Percentiles rank a stretch among this genome's conserved stretches.
These are phyloP conservation scores for Pterocarpus santalinus DNA, from an alignment of 306 rosid species.

Conservation along the genomic window DNA sequence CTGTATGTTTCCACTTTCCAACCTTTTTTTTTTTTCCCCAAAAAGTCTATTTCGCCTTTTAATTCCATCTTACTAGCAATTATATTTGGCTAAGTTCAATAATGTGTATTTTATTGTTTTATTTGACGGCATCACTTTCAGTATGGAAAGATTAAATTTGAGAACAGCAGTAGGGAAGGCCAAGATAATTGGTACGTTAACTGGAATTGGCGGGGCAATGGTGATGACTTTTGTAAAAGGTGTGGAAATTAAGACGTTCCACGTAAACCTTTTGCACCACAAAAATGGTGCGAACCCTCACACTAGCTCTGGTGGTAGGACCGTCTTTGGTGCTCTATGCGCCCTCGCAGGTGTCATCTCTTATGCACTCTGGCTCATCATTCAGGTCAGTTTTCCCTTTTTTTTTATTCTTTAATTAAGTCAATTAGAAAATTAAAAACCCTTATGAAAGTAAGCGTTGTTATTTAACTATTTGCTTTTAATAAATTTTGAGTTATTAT, in stretches of 20 bases:
- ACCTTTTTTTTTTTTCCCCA: no score
- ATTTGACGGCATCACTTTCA: neutral
- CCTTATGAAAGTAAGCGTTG: no score
- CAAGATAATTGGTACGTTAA: conserved; percentile 56
- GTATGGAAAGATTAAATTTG: conserved; percentile 54
- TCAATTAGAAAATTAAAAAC: no score
- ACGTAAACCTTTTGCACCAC: conserved; percentile 42
- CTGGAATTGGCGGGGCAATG: conserved; percentile 67
- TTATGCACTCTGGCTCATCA: conserved; percentile 60
- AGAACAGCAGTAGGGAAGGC: conserved; percentile 55
- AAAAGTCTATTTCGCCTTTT: no score
- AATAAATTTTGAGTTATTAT: neutral
- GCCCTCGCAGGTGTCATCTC: conserved; percentile 44
- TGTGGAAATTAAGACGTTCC: conserved; percentile 20
- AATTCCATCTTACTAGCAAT: no score
- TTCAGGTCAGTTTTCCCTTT: conserved; percentile 49
- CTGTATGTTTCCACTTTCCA: no score
- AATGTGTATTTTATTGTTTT: neutral
- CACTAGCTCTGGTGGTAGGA: neutral
- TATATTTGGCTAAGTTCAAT: neutral
- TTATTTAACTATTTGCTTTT: no score
- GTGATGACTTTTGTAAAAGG: conserved; percentile 65
- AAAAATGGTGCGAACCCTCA: neutral
- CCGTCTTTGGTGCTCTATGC: conserved; percentile 20
- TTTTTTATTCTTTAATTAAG: neutral